Evolutionary conservation across 495 filamentous ascomycete species (phyloP).

Genomic region (Penicillium paxilli): DNA sequence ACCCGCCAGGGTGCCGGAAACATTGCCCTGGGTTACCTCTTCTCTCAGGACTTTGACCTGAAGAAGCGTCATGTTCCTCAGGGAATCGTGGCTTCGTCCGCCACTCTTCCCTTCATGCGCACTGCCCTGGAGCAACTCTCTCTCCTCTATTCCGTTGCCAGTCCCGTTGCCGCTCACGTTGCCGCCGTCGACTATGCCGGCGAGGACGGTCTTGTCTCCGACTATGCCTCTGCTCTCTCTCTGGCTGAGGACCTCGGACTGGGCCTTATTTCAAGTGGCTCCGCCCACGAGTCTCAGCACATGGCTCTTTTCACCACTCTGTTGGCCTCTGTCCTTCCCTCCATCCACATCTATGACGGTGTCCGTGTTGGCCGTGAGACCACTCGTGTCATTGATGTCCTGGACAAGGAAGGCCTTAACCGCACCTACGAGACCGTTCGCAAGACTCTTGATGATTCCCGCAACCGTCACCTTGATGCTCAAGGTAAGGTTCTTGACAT

Average conservation of each 20-base stretch:
- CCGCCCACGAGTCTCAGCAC: conserved; percentile 88
- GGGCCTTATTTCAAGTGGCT: conserved; percentile 80
- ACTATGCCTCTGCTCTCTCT: conserved; percentile 79
- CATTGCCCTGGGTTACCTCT: conserved; percentile 94
- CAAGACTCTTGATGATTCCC: conserved; percentile 54
- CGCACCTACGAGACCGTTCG: conserved; percentile 69
- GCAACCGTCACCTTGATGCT: conserved; percentile 69
- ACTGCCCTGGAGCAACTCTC: conserved; percentile 86
- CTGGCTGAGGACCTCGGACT: conserved; percentile 90
- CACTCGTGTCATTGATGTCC: conserved; percentile 78
- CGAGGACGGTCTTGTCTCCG: conserved; percentile 73
- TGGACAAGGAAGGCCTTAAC: conserved; percentile 71
- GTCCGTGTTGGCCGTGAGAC: conserved; percentile 84
- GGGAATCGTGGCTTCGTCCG: conserved; percentile 80
- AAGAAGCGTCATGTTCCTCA: conserved; percentile 90
- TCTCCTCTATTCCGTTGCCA: conserved; percentile 83
- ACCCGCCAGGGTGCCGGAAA: conserved; percentile 86
- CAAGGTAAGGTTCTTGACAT: conserved; percentile 75
- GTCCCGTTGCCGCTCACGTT: conserved; percentile 88
- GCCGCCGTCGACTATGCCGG: conserved; percentile 87
- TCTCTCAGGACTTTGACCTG: conserved; percentile 91
- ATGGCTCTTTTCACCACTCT: conserved; percentile 90
- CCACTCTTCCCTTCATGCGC: conserved; percentile 77
- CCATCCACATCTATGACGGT: conserved; percentile 91
- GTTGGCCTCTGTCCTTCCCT: conserved; percentile 75